Base-by-base conservation (phyloP, 1,284 basidiomycete genomes). In the Ganoderma leucocontextum region DNA sequence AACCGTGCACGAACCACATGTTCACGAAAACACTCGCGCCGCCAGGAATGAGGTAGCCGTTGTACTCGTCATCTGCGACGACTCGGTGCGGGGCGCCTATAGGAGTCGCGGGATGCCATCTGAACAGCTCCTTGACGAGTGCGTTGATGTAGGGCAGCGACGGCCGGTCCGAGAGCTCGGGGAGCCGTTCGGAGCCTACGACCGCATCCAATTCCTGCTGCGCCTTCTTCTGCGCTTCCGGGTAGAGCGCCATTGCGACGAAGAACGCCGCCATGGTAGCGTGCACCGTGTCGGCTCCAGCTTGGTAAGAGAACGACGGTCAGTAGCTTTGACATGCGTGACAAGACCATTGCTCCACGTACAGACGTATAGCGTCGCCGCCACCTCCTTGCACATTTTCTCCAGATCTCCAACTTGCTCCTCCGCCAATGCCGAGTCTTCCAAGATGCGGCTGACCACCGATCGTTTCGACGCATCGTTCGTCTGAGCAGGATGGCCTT, bases 201-300 rank as follows among this genome's bases (percentile, higher is more conserved):
- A 80, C 75, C 0, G 65, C 58, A 63, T 81, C 80, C n/a, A 82
- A n/a, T 61, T 82, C 79, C 10, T 66, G 70, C 55, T 79, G 80
- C 1, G 79, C 80, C 39, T 72, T 73, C 15, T 62, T 60, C 60
- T 78, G 78, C 2, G 74, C 72, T 5, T 78, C 74, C 1, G 79
- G 80, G 57, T 76, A 67, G 22, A 75, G 69, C 2, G 78, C 72
- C 77, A 80, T 77, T 0, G 76, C 78, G 17, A 80, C 62, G 17
- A 81, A 62, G 58, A 79, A 79, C 0, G 72, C 63, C 15, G 66
- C 66, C 0, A 69, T 41, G 2, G 70, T 41, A 1, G 70, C 41
- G 35, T 68, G 62, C 35, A 69, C 71, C n/a, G 69, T 69, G 35
- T 72, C 69, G 0, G 63, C 60, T 1, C 67, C 71, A 33, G 66